Evolutionary conservation across 176 grass and related monocot genomes (phyloP), one percentile per base, ranked within the genome.

Genomic region (Bromus sterilis): DNA sequence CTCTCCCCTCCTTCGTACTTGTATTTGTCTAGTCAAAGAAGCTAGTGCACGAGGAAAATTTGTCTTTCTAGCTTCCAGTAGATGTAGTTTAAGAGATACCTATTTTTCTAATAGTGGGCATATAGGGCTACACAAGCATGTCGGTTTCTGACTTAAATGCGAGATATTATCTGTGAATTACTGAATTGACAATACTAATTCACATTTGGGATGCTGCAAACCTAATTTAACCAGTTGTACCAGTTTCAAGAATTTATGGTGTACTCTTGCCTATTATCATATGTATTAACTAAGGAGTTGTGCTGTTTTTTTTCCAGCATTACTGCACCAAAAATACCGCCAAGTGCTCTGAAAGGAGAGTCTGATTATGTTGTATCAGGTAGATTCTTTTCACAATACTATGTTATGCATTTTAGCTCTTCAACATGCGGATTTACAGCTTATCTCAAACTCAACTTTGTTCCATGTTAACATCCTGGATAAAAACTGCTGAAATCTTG

Each of bases 331-430:
- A 85, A 91, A 91, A 93, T 99, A 86, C 75, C 87, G 77, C 56
- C 37, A 79, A 93, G 85, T 81, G 85, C 96, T 84, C 87, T 99
- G 71, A 91, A 86, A 66, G 96, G 96, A 56, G 96, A 99, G 68
- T 93, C 91, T 68, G 48, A 99, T 88, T 99, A 93, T 49, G 86
- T 91, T 57, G 89, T 90, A 29, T 88, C 89, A 82, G 91, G 96
- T 97, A 90, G 83, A 74, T 43, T 68, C 1, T 69, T 11, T 63
- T 23, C 20, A 36, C 41, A 12, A 51, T 30, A 30, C 18, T 76
- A 18, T 66, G 0, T 7, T 57, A 14, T 12, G 8, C 11, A 75
- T 76, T 4, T 71, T 80, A 71, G 13, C 29, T 89, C 10, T 82
- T 80, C 29, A 68, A 62, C 12, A 42, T 43, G 8, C 62, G 48